phyloP scores from a whole-genome alignment of 495 filamentous ascomycete species.

The Lineolata rhizophorae region DNA sequence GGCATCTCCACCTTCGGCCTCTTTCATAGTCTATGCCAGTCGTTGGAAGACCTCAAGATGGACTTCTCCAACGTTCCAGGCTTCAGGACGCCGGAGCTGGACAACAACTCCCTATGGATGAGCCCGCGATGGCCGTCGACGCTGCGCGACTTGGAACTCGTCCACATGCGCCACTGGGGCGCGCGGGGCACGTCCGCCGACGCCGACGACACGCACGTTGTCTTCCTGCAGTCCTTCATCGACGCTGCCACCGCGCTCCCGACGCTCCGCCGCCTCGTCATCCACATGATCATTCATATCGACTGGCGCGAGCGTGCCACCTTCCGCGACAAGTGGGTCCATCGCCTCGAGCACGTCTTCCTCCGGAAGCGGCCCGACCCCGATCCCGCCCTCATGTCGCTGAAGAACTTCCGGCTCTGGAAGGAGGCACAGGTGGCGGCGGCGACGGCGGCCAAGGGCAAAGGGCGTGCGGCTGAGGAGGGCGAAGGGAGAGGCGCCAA shows the following conservation, averaged over 20 bases:
- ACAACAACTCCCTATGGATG: constrained; percentile 36
- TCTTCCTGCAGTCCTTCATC: constrained; percentile 55
- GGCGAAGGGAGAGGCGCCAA: no score
- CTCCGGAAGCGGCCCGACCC: constrained; percentile 32
- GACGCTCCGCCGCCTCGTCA: constrained; percentile 38
- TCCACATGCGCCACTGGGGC: constrained; percentile 56
- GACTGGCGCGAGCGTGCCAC: constrained; percentile 57
- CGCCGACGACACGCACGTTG: constrained; percentile 35
- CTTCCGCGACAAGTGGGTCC: constrained; percentile 52
- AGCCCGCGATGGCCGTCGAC: constrained; percentile 58
- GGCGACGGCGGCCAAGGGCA: no score
- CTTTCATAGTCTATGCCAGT: constrained; percentile 39
- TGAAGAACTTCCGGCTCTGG: constrained; percentile 11
- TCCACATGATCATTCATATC: constrained; percentile 50
- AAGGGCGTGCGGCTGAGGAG: neutral
- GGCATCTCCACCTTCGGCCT: constrained; percentile 43
- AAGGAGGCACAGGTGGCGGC: no score
- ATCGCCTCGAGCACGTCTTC: constrained; percentile 39
- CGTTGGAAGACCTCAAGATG: constrained; percentile 44
- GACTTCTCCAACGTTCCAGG: constrained; percentile 51
- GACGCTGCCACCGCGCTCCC: constrained; percentile 39
- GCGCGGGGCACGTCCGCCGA: no score
- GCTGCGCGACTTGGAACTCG: constrained; percentile 46
- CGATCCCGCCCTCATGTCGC: constrained; percentile 16
- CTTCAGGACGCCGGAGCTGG: no score